Evolutionary conservation across 208 protist genomes (phyloP).

Genomic region (Acanthamoeba lenticulata): DNA sequence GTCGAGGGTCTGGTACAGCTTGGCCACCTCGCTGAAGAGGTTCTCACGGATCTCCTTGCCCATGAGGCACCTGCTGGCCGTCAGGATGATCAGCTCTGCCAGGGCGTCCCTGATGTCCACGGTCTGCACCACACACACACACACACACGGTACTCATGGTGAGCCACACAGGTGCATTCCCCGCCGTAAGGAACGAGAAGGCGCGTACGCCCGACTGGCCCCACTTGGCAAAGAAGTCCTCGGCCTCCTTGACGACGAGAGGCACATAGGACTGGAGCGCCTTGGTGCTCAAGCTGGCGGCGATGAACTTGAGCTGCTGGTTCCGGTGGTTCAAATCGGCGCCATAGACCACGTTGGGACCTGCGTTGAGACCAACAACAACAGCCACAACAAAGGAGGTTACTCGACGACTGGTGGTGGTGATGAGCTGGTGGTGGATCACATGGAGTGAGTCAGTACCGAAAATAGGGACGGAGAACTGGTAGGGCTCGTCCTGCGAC

Average conservation of each 20-base stretch:
- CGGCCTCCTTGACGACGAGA: slow-evolving; percentile 72
- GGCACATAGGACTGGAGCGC: slow-evolving; percentile 71
- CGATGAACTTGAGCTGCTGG: slow-evolving; percentile 55
- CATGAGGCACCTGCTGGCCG: slow-evolving; percentile 92
- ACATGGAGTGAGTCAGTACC: not conserved
- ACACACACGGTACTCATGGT: not conserved
- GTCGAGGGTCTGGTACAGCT: slow-evolving; percentile 91
- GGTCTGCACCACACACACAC: not conserved
- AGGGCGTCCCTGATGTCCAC: slow-evolving; percentile 91
- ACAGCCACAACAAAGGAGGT: not conserved
- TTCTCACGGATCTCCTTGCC: slow-evolving; percentile 92
- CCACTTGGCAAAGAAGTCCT: slow-evolving; percentile 74
- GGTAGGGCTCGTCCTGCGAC: slow-evolving; percentile 67
- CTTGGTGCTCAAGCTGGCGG: slow-evolving; percentile 47
- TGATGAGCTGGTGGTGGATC: not conserved
- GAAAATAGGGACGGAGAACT: slow-evolving; percentile 74
- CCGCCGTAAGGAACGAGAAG: not conserved
- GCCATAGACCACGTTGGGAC: slow-evolving; percentile 56
- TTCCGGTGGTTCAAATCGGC: slow-evolving; percentile 54
- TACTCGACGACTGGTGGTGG: not conserved
- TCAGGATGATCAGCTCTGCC: slow-evolving; percentile 94
- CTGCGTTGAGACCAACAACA: slow-evolving; percentile 15
- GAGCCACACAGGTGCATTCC: not conserved
- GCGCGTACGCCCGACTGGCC: slow-evolving; percentile 47
- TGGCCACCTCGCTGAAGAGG: slow-evolving; percentile 87